phyloP scores from a whole-genome alignment of 257 asterid genomes.

The Ballota nigra region DNA sequence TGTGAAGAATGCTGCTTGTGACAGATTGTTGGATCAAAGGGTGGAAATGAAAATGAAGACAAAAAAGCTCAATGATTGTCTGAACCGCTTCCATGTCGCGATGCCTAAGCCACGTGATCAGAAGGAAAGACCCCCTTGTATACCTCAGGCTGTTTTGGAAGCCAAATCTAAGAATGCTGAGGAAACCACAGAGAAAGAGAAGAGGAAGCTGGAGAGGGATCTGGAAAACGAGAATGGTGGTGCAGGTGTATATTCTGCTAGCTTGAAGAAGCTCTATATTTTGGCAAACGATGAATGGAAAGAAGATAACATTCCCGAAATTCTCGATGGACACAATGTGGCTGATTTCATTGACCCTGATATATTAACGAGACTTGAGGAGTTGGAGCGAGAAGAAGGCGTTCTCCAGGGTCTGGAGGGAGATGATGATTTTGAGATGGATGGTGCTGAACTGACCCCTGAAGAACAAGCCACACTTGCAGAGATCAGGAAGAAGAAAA shows the following conservation, averaged over 20 bases:
- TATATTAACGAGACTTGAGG: slow-evolving; percentile 80
- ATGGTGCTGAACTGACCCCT: slow-evolving; percentile 70
- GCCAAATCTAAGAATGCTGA: slow-evolving; percentile 64
- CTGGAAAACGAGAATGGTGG: slow-evolving; percentile 96
- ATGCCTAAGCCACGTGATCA: slow-evolving; percentile 86
- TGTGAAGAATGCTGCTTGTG: slow-evolving; percentile 94
- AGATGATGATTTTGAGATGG: slow-evolving; percentile 81
- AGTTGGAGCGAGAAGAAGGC: slow-evolving; percentile 84
- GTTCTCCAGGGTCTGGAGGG: slow-evolving; percentile 70
- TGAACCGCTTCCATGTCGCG: slow-evolving; percentile 94
- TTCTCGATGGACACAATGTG: slow-evolving; percentile 93
- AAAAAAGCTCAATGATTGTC: slow-evolving; percentile 73
- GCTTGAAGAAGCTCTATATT: slow-evolving; percentile 76
- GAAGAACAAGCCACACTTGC: slow-evolving; percentile 70
- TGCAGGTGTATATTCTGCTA: slow-evolving; percentile 99
- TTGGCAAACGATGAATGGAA: slow-evolving; percentile 91
- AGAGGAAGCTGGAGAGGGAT: slow-evolving; percentile 79
- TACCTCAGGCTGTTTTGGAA: slow-evolving; percentile 83
- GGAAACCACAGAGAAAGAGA: slow-evolving; percentile 56
- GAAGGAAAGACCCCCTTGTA: slow-evolving; percentile 80
- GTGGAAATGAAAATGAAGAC: slow-evolving; percentile 94
- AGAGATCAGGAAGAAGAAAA: slow-evolving; percentile 75
- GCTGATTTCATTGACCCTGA: slow-evolving; percentile 91
- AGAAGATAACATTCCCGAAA: slow-evolving; percentile 80
- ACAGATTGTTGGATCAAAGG: slow-evolving; percentile 81